Conservation (phyloP, 1,139 yeast species). For the Arxiozyma bovina region DNA sequence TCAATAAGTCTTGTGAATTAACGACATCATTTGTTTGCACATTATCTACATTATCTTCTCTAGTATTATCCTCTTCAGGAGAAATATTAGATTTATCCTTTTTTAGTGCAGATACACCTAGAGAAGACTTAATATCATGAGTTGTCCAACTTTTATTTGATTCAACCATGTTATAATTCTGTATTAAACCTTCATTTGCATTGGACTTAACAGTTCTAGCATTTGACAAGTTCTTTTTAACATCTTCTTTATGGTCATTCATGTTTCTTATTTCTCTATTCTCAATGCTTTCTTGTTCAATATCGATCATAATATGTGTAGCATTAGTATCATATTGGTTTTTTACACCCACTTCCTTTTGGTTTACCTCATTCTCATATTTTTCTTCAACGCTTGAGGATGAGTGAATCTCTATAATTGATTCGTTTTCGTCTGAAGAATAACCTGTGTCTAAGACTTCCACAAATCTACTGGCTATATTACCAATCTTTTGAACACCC, state of each 20-base stretch:
- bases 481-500: slow-evolving; percentile 12
- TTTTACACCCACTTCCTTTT: not conserved
- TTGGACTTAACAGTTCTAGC: too few species aligned
- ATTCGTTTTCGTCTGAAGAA: not conserved
- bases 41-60: not conserved
- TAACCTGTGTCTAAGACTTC: slow-evolving; percentile 9
- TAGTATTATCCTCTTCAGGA: not conserved
- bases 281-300: not conserved
- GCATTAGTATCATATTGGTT: not conserved
- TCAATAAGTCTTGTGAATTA: not conserved
- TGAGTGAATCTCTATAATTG: not conserved
- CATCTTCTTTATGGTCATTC: not conserved
- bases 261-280: not conserved
- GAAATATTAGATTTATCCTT: not conserved
- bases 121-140: too few species aligned
- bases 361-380: not conserved
- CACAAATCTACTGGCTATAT: slow-evolving; percentile 13
- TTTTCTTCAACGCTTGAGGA: not conserved
- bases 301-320: not conserved
- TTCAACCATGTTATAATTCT: too few species aligned
- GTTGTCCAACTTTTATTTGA: not conserved
- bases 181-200: not conserved
- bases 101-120: not conserved
- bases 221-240: not conserved
- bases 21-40: not conserved